Conservation (phyloP, 352 stramenopile species). For the Lagenidium sp. region DNA sequence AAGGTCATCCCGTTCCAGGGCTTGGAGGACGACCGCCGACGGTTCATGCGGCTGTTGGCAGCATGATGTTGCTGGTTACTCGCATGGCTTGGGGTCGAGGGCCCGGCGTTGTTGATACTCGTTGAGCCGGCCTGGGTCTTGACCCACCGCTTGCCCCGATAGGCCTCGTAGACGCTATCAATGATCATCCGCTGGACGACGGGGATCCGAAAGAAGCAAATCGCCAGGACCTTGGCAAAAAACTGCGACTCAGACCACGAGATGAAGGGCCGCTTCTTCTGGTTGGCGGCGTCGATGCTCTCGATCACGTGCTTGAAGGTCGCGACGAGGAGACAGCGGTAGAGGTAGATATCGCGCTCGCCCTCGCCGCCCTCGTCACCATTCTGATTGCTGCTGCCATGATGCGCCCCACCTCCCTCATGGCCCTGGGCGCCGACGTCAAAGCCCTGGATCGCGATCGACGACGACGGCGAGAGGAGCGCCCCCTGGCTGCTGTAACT, state of each 20-base stretch:
- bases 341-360: constrained; percentile 48
- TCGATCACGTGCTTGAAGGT: constrained; percentile 67
- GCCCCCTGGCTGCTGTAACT: neutral
- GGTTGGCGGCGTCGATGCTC: constrained; percentile 36
- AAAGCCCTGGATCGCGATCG: constrained; percentile 3
- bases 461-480: constrained; percentile 3
- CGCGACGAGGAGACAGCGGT: constrained; percentile 59
- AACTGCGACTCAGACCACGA: constrained; percentile 49
- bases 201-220: constrained; percentile 62
- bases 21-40: constrained; percentile 28
- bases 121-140: constrained; percentile 15
- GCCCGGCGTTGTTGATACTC: constrained; percentile 1
- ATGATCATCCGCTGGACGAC: constrained; percentile 41
- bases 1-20: constrained; percentile 49
- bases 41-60: constrained; percentile 12
- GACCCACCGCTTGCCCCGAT: constrained; percentile 39
- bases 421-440: constrained; percentile 7
- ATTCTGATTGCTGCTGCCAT: constrained; percentile 4
- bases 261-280: constrained; percentile 37
- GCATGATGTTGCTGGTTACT: too few relatives aligned
- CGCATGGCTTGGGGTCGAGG: constrained; percentile 14
- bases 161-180: constrained; percentile 42
- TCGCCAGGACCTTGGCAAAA: constrained; percentile 53
- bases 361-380: constrained; percentile 26
- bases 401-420: too few relatives aligned